A percentile compares a stretch with the other conserved stretches of the same genome.
These are phyloP conservation scores for Talaromyces sp. DNA, from an alignment of 2,329 filamentous ascomycete species.

Conservation along the genomic window DNA sequence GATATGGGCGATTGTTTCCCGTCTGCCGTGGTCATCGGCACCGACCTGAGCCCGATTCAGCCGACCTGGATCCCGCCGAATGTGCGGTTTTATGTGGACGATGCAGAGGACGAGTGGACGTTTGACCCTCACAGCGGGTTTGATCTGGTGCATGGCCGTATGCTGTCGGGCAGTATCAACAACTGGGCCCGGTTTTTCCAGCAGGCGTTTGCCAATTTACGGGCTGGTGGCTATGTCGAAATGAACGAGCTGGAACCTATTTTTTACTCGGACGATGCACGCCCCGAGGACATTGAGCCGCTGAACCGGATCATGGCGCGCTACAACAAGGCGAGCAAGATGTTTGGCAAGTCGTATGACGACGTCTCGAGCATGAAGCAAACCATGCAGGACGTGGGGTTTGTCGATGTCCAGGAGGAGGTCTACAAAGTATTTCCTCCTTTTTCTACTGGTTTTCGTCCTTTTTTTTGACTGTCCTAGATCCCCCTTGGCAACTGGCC, in stretches of 20 bases:
- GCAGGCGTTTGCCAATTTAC: conserved; percentile 18
- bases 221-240: conserved; percentile 26
- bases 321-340: conserved; percentile 17
- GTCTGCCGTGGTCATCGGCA: conserved; percentile 29
- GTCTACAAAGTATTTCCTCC: conserved; percentile 16
- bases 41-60: conserved; percentile 36
- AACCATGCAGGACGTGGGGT: conserved; percentile 26
- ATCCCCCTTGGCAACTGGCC: conserved; percentile 27
- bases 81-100: conserved; percentile 26
- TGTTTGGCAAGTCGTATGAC: conserved; percentile 4
- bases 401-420: conserved; percentile 25
- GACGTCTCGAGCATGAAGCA: conserved; percentile 16
- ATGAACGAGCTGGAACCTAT: conserved; percentile 21
- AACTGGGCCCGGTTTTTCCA: conserved; percentile 16
- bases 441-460: not conserved
- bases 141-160: conserved; percentile 28
- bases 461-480: not conserved
- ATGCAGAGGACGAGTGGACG: conserved; percentile 24
- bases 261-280: conserved; percentile 17
- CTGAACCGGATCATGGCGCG: conserved; percentile 17
- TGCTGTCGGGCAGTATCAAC: conserved; percentile 19
- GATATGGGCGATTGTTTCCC: conserved; percentile 29
- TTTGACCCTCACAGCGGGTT: conserved; percentile 17
- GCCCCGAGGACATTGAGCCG: conserved; percentile 12
- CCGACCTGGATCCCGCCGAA: conserved; percentile 28